Conservation (phyloP, 1,284 basidiomycete species). For the Tremellales sp. region DNA sequence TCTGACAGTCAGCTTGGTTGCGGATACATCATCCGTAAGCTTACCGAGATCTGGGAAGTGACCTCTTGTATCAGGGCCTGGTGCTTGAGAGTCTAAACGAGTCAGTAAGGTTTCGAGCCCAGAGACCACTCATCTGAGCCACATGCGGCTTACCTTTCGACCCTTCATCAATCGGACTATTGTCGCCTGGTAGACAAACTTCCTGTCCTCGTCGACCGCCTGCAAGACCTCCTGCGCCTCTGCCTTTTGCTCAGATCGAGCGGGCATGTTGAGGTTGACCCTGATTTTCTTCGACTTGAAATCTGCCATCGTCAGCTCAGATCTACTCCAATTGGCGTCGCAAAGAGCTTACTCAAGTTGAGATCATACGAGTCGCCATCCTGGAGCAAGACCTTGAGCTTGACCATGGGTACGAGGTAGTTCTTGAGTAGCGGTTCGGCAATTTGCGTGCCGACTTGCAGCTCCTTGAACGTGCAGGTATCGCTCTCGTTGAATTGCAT, state of each 20-base stretch:
- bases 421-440: constrained; percentile 78
- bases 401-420: constrained; percentile 76
- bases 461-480: constrained; percentile 73
- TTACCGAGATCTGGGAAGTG: constrained; percentile 80
- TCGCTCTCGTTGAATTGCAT: constrained; percentile 92
- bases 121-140: not conserved
- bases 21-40: constrained; percentile 73
- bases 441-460: constrained; percentile 77
- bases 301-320: constrained; percentile 50
- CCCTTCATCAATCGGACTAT: constrained; percentile 99
- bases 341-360: constrained; percentile 74
- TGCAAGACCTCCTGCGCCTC: constrained; percentile 89
- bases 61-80: constrained; percentile 91
- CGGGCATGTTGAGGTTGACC: constrained; percentile 87
- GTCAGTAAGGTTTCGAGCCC: not conserved
- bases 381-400: constrained; percentile 83
- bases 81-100: constrained; percentile 60
- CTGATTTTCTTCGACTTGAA: constrained; percentile 94
- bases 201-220: constrained; percentile 95
- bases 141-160: constrained; percentile 56
- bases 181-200: constrained; percentile 94
- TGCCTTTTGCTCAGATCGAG: constrained; percentile 90
- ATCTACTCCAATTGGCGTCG: too few relatives aligned
- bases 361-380: constrained; percentile 81
- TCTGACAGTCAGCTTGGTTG: constrained; percentile 2